A percentile compares a stretch with the other conserved stretches of the same genome.
Conservation (phyloP, 192 early-diverging fungal genomes). For the Physocladia obscura region DNA sequence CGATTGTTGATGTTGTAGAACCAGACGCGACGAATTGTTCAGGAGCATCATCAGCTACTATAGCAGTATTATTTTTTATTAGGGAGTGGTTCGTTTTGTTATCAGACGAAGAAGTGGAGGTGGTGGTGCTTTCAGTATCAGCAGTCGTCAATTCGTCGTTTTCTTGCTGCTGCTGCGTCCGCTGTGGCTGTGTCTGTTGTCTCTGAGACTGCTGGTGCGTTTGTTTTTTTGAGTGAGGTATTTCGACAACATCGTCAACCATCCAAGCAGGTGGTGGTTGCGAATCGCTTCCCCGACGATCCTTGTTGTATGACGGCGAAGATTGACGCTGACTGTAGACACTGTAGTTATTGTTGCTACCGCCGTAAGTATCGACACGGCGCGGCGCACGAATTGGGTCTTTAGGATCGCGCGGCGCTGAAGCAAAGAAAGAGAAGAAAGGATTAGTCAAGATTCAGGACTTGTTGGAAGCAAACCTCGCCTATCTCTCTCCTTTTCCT, state of each 20-base stretch:
- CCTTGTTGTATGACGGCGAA: neutral
- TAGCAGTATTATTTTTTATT: no score
- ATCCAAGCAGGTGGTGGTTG: neutral
- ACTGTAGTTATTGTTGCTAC: neutral
- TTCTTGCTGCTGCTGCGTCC: neutral
- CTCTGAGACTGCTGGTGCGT: neutral
- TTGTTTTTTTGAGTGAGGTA: neutral
- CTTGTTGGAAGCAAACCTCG: no score
- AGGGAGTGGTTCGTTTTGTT: no score
- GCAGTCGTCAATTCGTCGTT: neutral
- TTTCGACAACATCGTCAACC: no score
- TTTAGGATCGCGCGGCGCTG: neutral
- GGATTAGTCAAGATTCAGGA: no score
- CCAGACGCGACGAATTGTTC: no score
- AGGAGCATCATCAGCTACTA: no score
- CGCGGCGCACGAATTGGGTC: no score
- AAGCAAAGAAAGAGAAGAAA: neutral
- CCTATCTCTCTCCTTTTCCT: no score
- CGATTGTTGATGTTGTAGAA: no score
- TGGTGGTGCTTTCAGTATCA: neutral
- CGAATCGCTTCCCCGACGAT: neutral
- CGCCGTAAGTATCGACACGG: no score
- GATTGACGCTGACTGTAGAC: neutral
- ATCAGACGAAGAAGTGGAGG: neutral
- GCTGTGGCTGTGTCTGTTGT: no score